phyloP scores from a whole-genome alignment of 306 rosid species.

The Fragaria iinumae region DNA sequence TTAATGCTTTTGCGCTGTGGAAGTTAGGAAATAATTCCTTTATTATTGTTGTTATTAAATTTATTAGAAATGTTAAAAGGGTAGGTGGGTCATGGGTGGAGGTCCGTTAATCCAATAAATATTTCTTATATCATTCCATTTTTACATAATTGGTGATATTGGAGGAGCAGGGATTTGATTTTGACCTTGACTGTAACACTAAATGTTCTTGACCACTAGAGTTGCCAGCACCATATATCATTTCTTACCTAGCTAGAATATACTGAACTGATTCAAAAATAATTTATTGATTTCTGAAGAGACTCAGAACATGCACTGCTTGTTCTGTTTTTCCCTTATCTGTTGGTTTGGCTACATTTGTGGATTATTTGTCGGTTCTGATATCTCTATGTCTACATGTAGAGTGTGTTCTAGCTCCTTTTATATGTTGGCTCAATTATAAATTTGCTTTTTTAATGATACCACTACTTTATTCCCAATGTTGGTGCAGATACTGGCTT shows the following conservation, averaged over 20 bases:
- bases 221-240: not conserved
- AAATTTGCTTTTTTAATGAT: slow-evolving; percentile 18
- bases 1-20: not conserved
- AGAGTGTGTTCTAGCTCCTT: slow-evolving; percentile 2
- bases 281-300: not conserved
- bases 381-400: not conserved
- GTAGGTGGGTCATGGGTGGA: not conserved
- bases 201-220: not conserved
- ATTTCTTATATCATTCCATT: not conserved
- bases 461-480: slow-evolving; percentile 22
- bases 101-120: not conserved
- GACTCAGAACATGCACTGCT: not conserved
- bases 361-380: not conserved
- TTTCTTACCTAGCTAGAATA: not conserved
- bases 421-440: not conserved
- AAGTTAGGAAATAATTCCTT: not conserved
- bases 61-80: not conserved
- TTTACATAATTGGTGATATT: not conserved
- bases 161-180: not conserved
- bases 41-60: not conserved
- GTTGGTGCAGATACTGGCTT: slow-evolving; percentile 69
- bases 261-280: not conserved
- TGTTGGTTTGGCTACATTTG: not conserved
- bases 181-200: not conserved
- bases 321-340: not conserved